Evolutionary conservation across 306 rosid genomes (phyloP), one percentile per base, ranked within the genome.

Genomic region (Begonia peltatifolia): DNA sequence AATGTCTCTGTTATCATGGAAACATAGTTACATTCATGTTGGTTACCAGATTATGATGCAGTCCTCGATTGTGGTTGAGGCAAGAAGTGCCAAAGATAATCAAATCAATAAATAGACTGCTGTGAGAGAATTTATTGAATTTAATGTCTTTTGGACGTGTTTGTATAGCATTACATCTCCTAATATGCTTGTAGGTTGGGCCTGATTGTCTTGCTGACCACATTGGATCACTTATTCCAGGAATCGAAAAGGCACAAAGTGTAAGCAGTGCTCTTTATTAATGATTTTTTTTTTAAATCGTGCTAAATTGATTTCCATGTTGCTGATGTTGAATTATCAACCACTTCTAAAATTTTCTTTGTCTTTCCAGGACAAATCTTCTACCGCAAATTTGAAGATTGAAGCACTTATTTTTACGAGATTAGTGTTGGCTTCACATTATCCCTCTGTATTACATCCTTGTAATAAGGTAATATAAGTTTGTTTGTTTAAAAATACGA

Each of bases 161-260:
- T 58, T 42, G 41, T 55, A 47, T 52, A 49, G 50, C 56, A 50
- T 71, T 63, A 55, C 35, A 66, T 53, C 49, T 59, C 49, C 54
- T 18, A 49, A 51, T 73, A 50, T 56, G 16, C 59, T 17, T 77
- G 67, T 75, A 92, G 99, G 99, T 92, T 71, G 99, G 99, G 79
- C 99, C 99, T 30, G 87, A 92, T 67, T 92, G 93, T 73, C 93
- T 92, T 63, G 94, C 94, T 10, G 99, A 92, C 53, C 96, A 83
- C 66, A 92, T 86, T 63, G 96, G 99, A 58, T 92, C 99, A 46
- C 99, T 92, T 71, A 86, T 92, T 70, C 96, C 96, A 36, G 99
- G 96, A 75, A 86, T 92, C 63, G 96, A 92, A n/a, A n/a, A n/a
- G n/a, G n/a, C n/a, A n/a, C n/a, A n/a, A n/a, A n/a, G n/a, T n/a